Percentiles rank a stretch among this genome's conserved stretches.
These are phyloP conservation scores for Penicillium sp. DNA, from an alignment of 2,329 filamentous ascomycete genomes.

Conservation along the genomic window DNA sequence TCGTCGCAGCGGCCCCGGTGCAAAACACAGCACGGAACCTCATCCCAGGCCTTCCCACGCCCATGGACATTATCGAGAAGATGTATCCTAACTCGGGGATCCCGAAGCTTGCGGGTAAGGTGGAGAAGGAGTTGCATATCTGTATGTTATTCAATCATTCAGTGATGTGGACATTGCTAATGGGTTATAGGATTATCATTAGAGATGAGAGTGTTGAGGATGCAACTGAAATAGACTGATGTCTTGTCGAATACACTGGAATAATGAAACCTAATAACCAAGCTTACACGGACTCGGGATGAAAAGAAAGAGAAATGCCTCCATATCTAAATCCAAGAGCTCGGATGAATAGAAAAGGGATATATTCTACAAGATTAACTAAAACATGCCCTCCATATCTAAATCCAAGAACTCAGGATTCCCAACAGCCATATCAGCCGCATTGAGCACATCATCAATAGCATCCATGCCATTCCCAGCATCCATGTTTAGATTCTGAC, in stretches of 20 bases:
- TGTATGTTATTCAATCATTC: constrained; percentile 3
- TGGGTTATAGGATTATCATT: not conserved
- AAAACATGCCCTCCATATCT: constrained; percentile 45
- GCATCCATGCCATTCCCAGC: constrained; percentile 29
- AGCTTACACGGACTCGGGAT: no score
- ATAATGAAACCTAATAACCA: no score
- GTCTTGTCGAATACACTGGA: not conserved
- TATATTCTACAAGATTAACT: not conserved
- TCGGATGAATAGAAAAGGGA: no score
- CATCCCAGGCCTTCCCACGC: constrained; percentile 7
- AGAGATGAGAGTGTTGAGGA: not conserved
- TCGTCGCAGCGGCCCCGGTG: constrained; percentile 10
- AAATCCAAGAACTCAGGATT: constrained; percentile 44
- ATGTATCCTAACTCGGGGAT: constrained; percentile 17
- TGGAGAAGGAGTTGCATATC: constrained; percentile 9
- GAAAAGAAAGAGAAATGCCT: no score
- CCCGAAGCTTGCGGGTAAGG: constrained; percentile 7
- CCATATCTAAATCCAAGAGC: no score
- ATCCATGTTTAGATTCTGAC: constrained; percentile 3
- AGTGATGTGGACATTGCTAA: not conserved
- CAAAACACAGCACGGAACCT: not conserved
- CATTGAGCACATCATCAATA: constrained; percentile 44
- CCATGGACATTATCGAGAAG: constrained; percentile 11
- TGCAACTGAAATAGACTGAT: not conserved
- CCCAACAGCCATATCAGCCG: constrained; percentile 40